phyloP scores from a whole-genome alignment of 2,329 filamentous ascomycete genomes.

The Akanthomyces muscarius region DNA sequence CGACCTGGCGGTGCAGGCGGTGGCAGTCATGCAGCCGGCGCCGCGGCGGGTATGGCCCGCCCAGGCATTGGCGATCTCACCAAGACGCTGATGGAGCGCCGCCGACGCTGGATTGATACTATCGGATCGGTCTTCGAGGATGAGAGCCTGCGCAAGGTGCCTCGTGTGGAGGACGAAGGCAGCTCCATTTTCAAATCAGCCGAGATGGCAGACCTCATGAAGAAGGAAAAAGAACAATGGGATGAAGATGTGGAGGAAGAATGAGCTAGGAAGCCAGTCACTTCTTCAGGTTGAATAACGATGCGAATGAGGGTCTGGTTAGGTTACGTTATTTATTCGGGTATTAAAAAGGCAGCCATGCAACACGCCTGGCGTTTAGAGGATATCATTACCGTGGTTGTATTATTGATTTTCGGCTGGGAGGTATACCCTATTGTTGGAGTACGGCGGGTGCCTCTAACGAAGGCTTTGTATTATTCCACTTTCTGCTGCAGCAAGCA shows the following conservation, averaged over 20 bases:
- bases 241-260: constrained; percentile 74
- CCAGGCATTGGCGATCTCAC: constrained; percentile 87
- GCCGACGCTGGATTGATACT: constrained; percentile 82
- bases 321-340: not conserved
- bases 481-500: not conserved
- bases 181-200: constrained; percentile 70
- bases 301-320: not conserved
- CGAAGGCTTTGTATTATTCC: not conserved
- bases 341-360: not conserved
- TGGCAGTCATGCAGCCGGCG: constrained; percentile 60
- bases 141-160: constrained; percentile 70
- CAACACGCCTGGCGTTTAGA: constrained; percentile 5
- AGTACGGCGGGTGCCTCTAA: not conserved
- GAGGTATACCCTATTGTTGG: not conserved
- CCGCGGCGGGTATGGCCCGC: constrained; percentile 54
- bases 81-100: constrained; percentile 85
- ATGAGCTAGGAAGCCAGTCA: constrained; percentile 24
- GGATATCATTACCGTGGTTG: not conserved
- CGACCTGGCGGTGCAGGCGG: constrained; percentile 70
- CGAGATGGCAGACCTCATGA: constrained; percentile 69
- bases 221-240: constrained; percentile 75
- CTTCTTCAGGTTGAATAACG: not conserved
- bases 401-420: not conserved
- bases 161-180: constrained; percentile 57
- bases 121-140: constrained; percentile 89